Percentiles rank a stretch among this genome's conserved stretches.
Conservation (phyloP, 2,329 filamentous ascomycete genomes). For the Xylariaceae sp. region DNA sequence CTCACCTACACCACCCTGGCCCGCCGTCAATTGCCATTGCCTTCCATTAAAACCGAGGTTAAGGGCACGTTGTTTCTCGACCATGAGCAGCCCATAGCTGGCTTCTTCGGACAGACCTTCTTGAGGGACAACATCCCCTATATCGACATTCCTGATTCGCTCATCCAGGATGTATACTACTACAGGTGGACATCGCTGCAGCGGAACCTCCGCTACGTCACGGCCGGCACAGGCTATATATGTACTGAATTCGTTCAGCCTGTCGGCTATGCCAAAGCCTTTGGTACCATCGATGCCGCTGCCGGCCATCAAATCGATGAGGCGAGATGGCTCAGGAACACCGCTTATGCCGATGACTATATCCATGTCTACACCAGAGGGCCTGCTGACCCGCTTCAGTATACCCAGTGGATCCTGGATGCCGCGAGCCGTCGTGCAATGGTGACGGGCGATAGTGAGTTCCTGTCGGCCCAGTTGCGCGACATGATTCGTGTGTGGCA, state of each 20-base stretch:
- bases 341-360: slow-evolving; percentile 47
- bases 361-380: slow-evolving; percentile 46
- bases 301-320: slow-evolving; percentile 48
- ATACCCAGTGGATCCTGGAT: slow-evolving; percentile 47
- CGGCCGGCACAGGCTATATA: slow-evolving; percentile 48
- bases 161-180: slow-evolving; percentile 53
- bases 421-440: slow-evolving; percentile 44
- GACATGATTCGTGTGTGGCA: slow-evolving; percentile 48
- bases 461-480: slow-evolving; percentile 46
- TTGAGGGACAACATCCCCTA: slow-evolving; percentile 48
- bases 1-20: slow-evolving; percentile 20
- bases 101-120: slow-evolving; percentile 37
- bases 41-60: background rate
- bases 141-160: slow-evolving; percentile 49
- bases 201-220: slow-evolving; percentile 49
- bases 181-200: slow-evolving; percentile 50
- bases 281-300: slow-evolving; percentile 42
- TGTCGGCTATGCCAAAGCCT: slow-evolving; percentile 42
- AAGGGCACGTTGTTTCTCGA: slow-evolving; percentile 38
- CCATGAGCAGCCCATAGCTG: slow-evolving; percentile 33
- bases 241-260: slow-evolving; percentile 52
- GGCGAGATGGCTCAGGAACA: slow-evolving; percentile 48
- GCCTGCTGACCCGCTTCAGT: slow-evolving; percentile 44
- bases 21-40: slow-evolving; percentile 2
- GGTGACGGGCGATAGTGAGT: slow-evolving; percentile 46